These are phyloP conservation scores for Musa troglodytarum DNA, from an alignment of 176 grass and related monocot genomes.

Conservation along the genomic window DNA sequence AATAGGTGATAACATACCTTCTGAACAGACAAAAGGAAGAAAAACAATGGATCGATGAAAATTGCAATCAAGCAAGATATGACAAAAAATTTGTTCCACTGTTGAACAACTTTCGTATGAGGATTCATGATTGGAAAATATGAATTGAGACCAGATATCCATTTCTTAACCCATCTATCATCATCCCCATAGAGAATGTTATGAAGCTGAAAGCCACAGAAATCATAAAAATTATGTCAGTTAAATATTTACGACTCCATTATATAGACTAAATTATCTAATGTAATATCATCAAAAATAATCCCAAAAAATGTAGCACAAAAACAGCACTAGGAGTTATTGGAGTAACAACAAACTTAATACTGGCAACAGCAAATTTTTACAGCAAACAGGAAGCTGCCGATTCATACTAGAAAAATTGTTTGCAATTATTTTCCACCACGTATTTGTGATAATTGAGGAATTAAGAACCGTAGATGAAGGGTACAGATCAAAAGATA, in stretches of 20 bases:
- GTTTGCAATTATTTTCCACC: too few relatives aligned
- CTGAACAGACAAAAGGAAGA: slow-evolving; percentile 62
- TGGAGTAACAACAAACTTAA: too few relatives aligned
- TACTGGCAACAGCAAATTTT: too few relatives aligned
- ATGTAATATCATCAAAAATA: too few relatives aligned
- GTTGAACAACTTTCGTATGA: slow-evolving; percentile 68
- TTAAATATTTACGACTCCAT: not conserved
- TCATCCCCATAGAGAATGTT: slow-evolving; percentile 43
- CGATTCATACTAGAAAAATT: too few relatives aligned
- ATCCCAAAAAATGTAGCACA: too few relatives aligned
- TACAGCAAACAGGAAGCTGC: not conserved
- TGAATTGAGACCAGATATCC: slow-evolving; percentile 36
- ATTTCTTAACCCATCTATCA: slow-evolving; percentile 65
- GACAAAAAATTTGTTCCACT: slow-evolving; percentile 90
- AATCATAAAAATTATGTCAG: not conserved
- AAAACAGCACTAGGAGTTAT: too few relatives aligned
- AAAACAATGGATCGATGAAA: slow-evolving; percentile 86
- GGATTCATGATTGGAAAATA: slow-evolving; percentile 80
- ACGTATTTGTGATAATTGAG: too few relatives aligned
- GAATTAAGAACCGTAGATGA: too few relatives aligned
- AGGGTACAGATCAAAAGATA: too few relatives aligned
- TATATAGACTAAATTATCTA: not conserved
- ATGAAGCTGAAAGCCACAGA: slow-evolving; percentile 44
- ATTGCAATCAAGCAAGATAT: slow-evolving; percentile 89
- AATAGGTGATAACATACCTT: slow-evolving; percentile 32